Base-by-base conservation (phyloP, 352 stramenopile genomes). In the Blastocystis sp. region DNA sequence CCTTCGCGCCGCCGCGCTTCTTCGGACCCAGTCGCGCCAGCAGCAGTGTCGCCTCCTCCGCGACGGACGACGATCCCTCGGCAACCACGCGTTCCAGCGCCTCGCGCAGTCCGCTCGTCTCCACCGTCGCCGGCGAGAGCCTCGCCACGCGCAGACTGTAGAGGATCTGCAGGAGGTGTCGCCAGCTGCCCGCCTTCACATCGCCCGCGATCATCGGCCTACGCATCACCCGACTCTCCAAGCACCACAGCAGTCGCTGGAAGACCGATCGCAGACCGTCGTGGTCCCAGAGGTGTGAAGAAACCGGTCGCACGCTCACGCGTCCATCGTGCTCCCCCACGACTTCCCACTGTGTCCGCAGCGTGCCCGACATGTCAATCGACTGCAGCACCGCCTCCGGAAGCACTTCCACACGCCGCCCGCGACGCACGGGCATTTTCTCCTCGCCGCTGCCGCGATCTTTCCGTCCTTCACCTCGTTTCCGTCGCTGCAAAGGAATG, bases 351-450 rank as follows among this genome's bases (percentile, higher is more conserved):
- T 40, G 27, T 16, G n/a, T 48, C 14, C 34, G 69, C 7, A 63
- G 63, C 7, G 48, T 64, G 21, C 69, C 69, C n/a, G 40, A 63
- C 69, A 81, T 81, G 27, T 81, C 51, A 14, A 81, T 48, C 2
- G 24, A 7, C 7, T 24, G 21, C 42, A 81, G n/a, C 21, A 42
- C 69, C 29, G 61, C 46, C 69, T 59, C 46, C 24, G 69, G 16
- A 24, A 81, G 29, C n/a, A 44, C 1, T 16, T 61, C 69, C 21
- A 8, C 16, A 11, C 46, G 42, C 16, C 69, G 69, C 7, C 44
- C 46, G 8, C 46, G 69, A 18, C 69, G 69, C 14, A 18, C 29
- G n/a, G 8, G n/a, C 42, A 44, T 18, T 44, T 72, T 61, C 40
- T 40, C 36, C 1, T 46, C 21, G 0, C 65, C 7, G 36, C 24